Evolutionary conservation across 2,329 filamentous ascomycete species (phyloP).

Genomic region (Pseudogymnoascus sp.): DNA sequence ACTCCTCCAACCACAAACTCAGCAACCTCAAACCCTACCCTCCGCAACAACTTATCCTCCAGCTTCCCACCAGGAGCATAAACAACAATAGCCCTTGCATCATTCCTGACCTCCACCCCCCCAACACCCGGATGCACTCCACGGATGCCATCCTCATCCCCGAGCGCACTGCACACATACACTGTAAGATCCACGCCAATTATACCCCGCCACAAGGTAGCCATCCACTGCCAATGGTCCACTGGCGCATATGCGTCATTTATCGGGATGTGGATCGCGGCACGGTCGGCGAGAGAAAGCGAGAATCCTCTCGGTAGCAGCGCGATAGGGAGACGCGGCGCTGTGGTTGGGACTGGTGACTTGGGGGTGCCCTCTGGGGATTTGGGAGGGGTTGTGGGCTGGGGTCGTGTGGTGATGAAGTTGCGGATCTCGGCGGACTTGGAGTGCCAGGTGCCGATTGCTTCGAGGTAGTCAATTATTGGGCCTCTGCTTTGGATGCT

Average conservation of each 20-base stretch:
- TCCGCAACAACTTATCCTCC: conserved; percentile 61
- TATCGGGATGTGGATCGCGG: conserved; percentile 65
- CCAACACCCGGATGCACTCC: conserved; percentile 22
- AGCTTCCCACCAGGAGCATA: conserved; percentile 36
- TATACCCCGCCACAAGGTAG: conserved; percentile 82
- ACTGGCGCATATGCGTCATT: conserved; percentile 66
- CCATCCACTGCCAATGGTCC: conserved; percentile 98
- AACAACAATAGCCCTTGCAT: conserved; percentile 46
- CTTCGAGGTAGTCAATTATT: conserved; percentile 54
- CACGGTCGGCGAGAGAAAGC: conserved; percentile 66
- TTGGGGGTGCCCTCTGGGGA: conserved; percentile 6
- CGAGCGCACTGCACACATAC: conserved; percentile 42
- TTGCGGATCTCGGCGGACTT: conserved; percentile 62
- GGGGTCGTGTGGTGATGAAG: conserved; percentile 38
- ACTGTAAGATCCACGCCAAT: conserved; percentile 73
- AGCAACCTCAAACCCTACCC: conserved; percentile 77
- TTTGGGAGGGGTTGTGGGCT: conserved; percentile 1
- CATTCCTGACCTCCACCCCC: conserved; percentile 48
- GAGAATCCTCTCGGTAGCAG: conserved; percentile 72
- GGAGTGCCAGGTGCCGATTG: conserved; percentile 65
- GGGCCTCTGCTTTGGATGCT: conserved; percentile 17
- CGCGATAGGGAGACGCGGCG: conserved; percentile 52
- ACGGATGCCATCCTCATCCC: conserved; percentile 3
- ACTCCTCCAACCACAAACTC: conserved; percentile 54
- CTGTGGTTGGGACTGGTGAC: conserved; percentile 15